A percentile compares a stretch with the other conserved stretches of the same genome.
Evolutionary conservation across 2,329 filamentous ascomycete species (phyloP).

Genomic region (Zalaria sp.): DNA sequence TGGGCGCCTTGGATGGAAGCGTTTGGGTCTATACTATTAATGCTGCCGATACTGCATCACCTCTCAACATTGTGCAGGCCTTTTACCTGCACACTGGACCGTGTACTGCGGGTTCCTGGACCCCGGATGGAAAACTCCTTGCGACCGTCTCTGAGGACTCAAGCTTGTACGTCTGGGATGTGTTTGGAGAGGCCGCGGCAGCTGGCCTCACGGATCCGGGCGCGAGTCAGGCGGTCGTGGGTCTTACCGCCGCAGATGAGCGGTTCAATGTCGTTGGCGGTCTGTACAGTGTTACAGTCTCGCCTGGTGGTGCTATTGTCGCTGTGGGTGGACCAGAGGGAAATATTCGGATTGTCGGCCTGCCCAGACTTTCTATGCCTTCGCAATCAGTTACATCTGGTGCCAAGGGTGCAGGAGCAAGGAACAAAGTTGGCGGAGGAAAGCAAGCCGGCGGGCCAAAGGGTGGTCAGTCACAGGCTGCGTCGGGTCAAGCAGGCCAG

Average conservation of each 20-base stretch:
- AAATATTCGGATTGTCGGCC: constrained; percentile 67
- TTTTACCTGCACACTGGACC: constrained; percentile 82
- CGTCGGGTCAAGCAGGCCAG: constrained; percentile 44
- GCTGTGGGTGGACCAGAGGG: constrained; percentile 83
- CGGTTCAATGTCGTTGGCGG: constrained; percentile 87
- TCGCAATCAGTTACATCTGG: constrained; percentile 19
- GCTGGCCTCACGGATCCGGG: constrained; percentile 41
- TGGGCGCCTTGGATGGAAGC: constrained; percentile 80
- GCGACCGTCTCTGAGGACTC: constrained; percentile 82
- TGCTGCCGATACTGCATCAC: constrained; percentile 41
- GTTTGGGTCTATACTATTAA: constrained; percentile 95
- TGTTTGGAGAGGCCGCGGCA: constrained; percentile 64
- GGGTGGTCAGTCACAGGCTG: constrained; percentile 25
- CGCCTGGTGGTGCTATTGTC: constrained; percentile 64
- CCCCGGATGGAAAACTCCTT: constrained; percentile 70
- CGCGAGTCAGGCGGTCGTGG: constrained; percentile 49
- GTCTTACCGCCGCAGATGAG: constrained; percentile 67
- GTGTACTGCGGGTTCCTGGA: constrained; percentile 86
- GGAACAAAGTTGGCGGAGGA: constrained; percentile 31
- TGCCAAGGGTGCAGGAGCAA: constrained; percentile 30
- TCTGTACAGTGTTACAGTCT: constrained; percentile 73
- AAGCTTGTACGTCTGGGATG: constrained; percentile 84
- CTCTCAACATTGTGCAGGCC: constrained; percentile 72
- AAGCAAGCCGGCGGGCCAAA: constrained; percentile 27
- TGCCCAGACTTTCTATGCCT: constrained; percentile 47